Percentiles rank a stretch among this genome's conserved stretches.
phyloP scores from a whole-genome alignment of 306 rosid genomes.

The Parietaria judaica region DNA sequence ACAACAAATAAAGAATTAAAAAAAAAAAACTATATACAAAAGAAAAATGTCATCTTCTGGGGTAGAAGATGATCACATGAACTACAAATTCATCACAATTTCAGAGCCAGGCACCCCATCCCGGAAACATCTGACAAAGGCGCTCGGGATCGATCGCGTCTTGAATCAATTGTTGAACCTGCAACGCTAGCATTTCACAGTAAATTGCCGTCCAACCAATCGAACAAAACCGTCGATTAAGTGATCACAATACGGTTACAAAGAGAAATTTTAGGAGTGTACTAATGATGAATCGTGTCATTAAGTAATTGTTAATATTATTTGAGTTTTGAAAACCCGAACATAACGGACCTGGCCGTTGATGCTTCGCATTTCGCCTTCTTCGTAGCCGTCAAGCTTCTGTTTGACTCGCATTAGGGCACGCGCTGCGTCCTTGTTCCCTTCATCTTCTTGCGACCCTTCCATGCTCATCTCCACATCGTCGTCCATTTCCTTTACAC shows the following conservation, averaged over 20 bases:
- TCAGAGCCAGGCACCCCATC: conserved; percentile 94
- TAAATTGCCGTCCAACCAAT: too few relatives aligned
- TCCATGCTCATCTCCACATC: conserved; percentile 60
- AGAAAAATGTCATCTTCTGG: conserved; percentile 5
- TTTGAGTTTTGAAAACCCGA: background rate
- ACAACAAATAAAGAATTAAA: background rate
- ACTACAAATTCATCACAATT: background rate
- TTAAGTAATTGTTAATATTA: too few relatives aligned
- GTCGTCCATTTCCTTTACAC: conserved; percentile 59
- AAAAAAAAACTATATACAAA: background rate
- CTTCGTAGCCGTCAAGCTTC: conserved; percentile 92
- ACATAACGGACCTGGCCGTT: conserved; percentile 69
- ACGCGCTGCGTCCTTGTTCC: conserved; percentile 93
- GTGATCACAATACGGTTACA: too few relatives aligned
- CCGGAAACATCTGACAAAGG: conserved; percentile 80
- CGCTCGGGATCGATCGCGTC: conserved; percentile 90
- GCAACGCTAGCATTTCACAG: background rate
- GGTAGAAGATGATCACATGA: background rate
- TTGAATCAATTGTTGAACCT: conserved; percentile 92
- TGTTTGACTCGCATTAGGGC: conserved; percentile 89
- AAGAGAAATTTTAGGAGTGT: too few relatives aligned
- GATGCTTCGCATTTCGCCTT: conserved; percentile 83
- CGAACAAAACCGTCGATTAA: too few relatives aligned
- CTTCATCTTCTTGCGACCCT: conserved; percentile 66
- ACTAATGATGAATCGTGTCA: too few relatives aligned